These are phyloP conservation scores for Ascochyta fabae DNA, from an alignment of 2,329 filamentous ascomycete species.

Conservation along the genomic window DNA sequence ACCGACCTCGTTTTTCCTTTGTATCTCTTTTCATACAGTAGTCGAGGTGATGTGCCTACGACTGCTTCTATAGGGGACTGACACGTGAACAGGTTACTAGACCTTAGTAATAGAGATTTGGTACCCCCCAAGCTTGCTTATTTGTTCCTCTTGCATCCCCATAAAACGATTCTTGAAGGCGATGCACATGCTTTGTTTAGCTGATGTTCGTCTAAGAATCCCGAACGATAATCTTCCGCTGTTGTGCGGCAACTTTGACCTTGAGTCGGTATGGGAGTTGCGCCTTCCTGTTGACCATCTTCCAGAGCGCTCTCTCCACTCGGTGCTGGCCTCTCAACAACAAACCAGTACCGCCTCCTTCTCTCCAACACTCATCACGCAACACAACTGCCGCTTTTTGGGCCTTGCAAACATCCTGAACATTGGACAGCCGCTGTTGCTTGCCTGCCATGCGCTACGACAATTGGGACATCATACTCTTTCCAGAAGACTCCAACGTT, in stretches of 20 bases:
- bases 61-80: not conserved
- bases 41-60: not conserved
- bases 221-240: not conserved
- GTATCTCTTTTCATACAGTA: conserved; percentile 1
- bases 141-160: not conserved
- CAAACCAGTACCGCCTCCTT: conserved; percentile 9
- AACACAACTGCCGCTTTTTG: conserved; percentile 24
- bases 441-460: conserved; percentile 75
- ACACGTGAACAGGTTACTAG: not conserved
- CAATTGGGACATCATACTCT: conserved; percentile 85
- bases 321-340: not conserved
- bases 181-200: not conserved
- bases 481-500: conserved; percentile 68
- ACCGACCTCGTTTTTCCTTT: not conserved
- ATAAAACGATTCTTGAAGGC: not conserved
- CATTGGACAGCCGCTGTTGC: conserved; percentile 21
- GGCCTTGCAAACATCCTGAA: conserved; percentile 18
- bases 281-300: not conserved
- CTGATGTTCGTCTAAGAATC: not conserved
- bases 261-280: not conserved
- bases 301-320: conserved; percentile 1
- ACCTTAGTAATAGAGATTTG: conserved; percentile 1
- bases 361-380: conserved; percentile 2
- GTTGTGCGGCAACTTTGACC: not conserved
- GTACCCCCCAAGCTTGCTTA: not conserved